Evolutionary conservation across 2,329 filamentous ascomycete species (phyloP), one percentile per base, ranked within the genome.

Genomic region (Aureobasidium sp.): DNA sequence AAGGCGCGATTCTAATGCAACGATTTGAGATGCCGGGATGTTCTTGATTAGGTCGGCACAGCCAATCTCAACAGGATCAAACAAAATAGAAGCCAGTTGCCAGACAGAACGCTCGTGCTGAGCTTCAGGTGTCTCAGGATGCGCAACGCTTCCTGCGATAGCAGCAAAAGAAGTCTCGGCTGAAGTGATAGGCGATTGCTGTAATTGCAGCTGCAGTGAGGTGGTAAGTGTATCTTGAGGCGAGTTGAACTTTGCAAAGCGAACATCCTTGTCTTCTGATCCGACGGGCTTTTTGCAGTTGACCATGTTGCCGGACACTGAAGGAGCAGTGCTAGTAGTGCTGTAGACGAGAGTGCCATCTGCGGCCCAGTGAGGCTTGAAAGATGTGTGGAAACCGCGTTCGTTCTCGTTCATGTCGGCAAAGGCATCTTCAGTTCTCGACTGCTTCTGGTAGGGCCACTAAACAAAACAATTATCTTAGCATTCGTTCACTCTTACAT

Each of bases 401-500:
- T 93, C 88, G 63, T 77, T 75, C 51, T 83, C 79, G 68, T 81
- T 80, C 79, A 91, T 80, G 62, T 87, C 79, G 67, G 83, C 79
- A 69, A 88, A 83, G 65, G 84, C 79, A 67, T 84, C 78, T 69
- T 85, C 82, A 42, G 84, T 84, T 71, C 92, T 91, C 66, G 86
- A 79, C 76, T 86, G 85, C 78, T 91, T 90, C 74, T 89, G 83
- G 78, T 94, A 94, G 58, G 91, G 91, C 85, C 88, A 95, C 91
- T 96, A 85, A 75, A 69, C 17, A 64, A 68, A 62, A 67, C 67
- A 71, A 56, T 68, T 66, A 67, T 70, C 64, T 62, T 62, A 74
- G 77, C 72, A 76, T 70, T 72, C 72, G 70, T 70, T 70, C 67
- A 67, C 72, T 69, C 67, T 72, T 70, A 58, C 63, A 62, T 64